Conservation (phyloP, 495 filamentous ascomycete species). For the Haplographium delicatum region DNA sequence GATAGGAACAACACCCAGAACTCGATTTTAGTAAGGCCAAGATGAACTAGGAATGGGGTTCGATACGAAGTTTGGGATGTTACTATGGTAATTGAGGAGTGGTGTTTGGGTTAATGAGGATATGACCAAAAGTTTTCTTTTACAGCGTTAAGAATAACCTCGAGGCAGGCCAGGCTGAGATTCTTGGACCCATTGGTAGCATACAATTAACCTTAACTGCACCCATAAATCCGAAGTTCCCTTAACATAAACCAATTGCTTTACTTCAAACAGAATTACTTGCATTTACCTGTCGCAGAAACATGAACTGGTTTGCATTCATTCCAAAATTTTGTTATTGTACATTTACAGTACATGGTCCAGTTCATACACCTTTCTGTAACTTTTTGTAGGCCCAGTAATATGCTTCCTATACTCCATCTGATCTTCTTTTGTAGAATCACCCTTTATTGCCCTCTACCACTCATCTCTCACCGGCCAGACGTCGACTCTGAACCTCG, state of each 20-base stretch:
- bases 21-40: slow-evolving; percentile 81
- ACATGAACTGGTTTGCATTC: neutral
- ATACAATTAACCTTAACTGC: no score
- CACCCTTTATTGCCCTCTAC: neutral
- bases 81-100: neutral
- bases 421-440: neutral
- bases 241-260: no score
- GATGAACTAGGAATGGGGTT: slow-evolving; percentile 37
- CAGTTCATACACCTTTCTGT: neutral
- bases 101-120: neutral
- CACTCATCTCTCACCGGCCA: slow-evolving; percentile 72
- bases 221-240: no score
- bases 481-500: slow-evolving; percentile 82
- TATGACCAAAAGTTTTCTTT: neutral
- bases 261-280: no score
- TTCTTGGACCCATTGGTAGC: no score
- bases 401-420: neutral
- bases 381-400: slow-evolving; percentile 9
- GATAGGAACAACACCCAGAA: slow-evolving; percentile 52
- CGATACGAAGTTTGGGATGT: neutral
- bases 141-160: no score
- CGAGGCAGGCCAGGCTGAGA: no score
- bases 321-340: neutral
- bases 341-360: neutral
- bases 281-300: no score